phyloP scores from a whole-genome alignment of 2,329 filamentous ascomycete species.

The Sodiomyces alkalinus region DNA sequence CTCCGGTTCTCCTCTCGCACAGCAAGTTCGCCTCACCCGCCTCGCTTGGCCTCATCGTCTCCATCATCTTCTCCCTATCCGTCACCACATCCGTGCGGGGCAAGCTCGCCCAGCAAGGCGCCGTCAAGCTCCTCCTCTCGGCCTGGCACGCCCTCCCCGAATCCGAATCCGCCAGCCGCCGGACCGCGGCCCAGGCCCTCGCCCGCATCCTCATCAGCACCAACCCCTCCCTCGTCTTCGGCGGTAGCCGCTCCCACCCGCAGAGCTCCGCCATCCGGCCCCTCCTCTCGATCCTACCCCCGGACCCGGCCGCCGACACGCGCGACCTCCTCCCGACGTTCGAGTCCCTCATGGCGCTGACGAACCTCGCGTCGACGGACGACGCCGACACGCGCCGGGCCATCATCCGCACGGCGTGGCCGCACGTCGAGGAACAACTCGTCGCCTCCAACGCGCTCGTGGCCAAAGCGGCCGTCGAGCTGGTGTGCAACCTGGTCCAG shows the following conservation, averaged over 20 bases:
- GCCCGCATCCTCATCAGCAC: conserved; percentile 77
- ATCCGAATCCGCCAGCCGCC: conserved; percentile 28
- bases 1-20: conserved; percentile 62
- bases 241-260: conserved; percentile 55
- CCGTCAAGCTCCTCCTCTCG: conserved; percentile 67
- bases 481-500: conserved; percentile 81
- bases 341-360: conserved; percentile 80
- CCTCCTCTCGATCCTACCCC: conserved; percentile 56
- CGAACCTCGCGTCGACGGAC: conserved; percentile 77
- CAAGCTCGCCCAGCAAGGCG: conserved; percentile 82
- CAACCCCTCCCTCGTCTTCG: conserved; percentile 74
- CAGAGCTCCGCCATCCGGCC: conserved; percentile 71
- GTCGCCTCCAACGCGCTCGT: conserved; percentile 62
- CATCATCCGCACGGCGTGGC: conserved; percentile 62
- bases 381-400: conserved; percentile 46
- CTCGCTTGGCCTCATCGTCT: conserved; percentile 56
- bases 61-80: conserved; percentile 65
- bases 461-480: conserved; percentile 69
- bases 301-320: conserved; percentile 44
- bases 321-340: conserved; percentile 79
- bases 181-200: conserved; percentile 62
- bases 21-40: conserved; percentile 57
- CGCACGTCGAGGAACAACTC: conserved; percentile 68
- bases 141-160: conserved; percentile 48
- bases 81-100: conserved; percentile 61